Conservation (phyloP, 2,329 filamentous ascomycete species). For the Arthroderma sp. region DNA sequence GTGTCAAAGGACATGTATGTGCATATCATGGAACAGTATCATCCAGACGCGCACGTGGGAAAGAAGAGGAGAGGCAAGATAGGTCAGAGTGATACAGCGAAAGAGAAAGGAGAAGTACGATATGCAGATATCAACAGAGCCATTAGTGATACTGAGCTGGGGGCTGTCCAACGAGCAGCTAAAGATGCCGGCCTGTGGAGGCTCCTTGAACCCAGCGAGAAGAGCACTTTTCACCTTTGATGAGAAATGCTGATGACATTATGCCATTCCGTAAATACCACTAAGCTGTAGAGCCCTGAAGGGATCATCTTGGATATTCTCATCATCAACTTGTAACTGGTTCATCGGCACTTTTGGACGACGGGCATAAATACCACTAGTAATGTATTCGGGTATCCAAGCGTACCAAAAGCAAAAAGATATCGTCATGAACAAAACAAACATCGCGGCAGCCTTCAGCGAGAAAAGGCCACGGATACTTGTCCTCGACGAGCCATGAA, state of each 20-base stretch:
- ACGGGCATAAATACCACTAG: no score
- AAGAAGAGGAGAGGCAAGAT: slow-evolving; percentile 40
- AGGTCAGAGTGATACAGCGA: slow-evolving; percentile 15
- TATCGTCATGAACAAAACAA: no score
- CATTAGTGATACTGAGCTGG: slow-evolving; percentile 52
- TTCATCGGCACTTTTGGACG: no score
- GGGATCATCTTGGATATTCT: no score
- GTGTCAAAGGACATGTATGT: slow-evolving; percentile 65
- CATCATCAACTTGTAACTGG: no score
- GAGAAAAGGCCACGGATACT: no score
- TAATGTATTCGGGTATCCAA: no score
- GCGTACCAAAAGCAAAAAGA: no score
- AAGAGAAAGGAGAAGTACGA: slow-evolving; percentile 37
- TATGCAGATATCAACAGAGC: slow-evolving; percentile 71
- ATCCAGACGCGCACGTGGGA: slow-evolving; percentile 67
- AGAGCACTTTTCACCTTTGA: slow-evolving; percentile 40
- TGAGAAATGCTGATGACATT: slow-evolving; percentile 10
- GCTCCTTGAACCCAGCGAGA: slow-evolving; percentile 53
- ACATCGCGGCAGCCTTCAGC: no score
- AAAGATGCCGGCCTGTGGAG: slow-evolving; percentile 62
- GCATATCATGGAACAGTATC: slow-evolving; percentile 83
- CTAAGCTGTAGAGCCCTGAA: no score
- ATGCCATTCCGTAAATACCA: no score
- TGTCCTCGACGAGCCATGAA: slow-evolving; percentile 22
- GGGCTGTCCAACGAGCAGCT: slow-evolving; percentile 53